A percentile compares a stretch with the other conserved stretches of the same genome.
Conservation (phyloP, 202 grass and related monocot species). For the Zoysia matrella region DNA sequence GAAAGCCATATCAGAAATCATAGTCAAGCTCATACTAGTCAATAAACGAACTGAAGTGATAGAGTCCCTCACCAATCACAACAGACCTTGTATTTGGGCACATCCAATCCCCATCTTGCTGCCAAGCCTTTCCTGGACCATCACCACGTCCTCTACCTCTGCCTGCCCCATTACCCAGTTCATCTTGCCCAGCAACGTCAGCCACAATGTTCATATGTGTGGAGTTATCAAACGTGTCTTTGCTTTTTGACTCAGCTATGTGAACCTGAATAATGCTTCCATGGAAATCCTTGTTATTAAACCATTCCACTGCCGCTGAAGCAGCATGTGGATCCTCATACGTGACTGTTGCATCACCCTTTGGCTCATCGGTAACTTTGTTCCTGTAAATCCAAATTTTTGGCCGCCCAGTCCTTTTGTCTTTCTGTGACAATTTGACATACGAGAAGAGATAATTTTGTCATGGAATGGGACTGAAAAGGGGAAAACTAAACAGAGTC, state of each 20-base stretch:
- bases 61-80: constrained; percentile 85
- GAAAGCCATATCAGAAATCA: constrained; percentile 44
- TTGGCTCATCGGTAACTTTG: constrained; percentile 91
- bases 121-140: constrained; percentile 74
- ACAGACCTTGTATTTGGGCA: constrained; percentile 99
- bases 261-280: constrained; percentile 80
- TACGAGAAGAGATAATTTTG: not conserved
- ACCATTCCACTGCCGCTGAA: constrained; percentile 93
- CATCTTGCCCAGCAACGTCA: constrained; percentile 55
- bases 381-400: constrained; percentile 98
- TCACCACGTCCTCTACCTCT: constrained; percentile 65
- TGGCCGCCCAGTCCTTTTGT: constrained; percentile 87
- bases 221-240: constrained; percentile 53
- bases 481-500: not conserved
- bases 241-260: constrained; percentile 87
- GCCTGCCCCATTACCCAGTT: constrained; percentile 48
- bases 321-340: constrained; percentile 98
- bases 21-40: constrained; percentile 10
- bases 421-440: constrained; percentile 61
- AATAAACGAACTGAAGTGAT: constrained; percentile 32
- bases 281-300: constrained; percentile 96
- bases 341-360: constrained; percentile 92
- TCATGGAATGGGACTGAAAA: not conserved
- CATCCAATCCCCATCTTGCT: constrained; percentile 96
- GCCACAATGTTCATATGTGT: constrained; percentile 28